Base-by-base conservation (phyloP, 2,329 filamentous ascomycete species). In the Sclerotinia minor region DNA sequence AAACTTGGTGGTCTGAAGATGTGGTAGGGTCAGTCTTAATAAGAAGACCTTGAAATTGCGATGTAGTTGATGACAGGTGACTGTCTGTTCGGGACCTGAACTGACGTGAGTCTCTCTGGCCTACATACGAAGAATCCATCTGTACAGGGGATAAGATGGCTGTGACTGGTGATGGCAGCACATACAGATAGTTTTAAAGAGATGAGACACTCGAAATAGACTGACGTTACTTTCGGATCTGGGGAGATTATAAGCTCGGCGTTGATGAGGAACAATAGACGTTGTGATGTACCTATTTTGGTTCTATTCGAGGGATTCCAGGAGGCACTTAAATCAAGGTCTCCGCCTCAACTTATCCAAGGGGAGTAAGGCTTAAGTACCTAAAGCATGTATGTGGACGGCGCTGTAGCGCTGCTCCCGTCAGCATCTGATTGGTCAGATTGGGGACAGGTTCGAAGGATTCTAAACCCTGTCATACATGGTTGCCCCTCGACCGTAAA, bases 121-220 rank as follows among this genome's bases (percentile, higher is more conserved):
- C 72, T 74, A 76, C 74, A 76, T 75, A 76, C 69, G 70, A 71
- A 70, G 71, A 71, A 69, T 76, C 75, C 75, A 77, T 76, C 65
- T 73, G 64, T 66, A 63, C 66, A 68, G 38, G 67, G 67, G 35
- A 69, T 66, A 64, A 69, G 71, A 67, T 70, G 73, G 75, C 74
- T 75, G 74, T 73, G 72, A 74, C 66, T 71, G 69, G 70, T 74
- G 71, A 73, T 69, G 69, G 73, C 72, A 65, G 38, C 67, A 68
- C 67, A 57, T 68, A 68, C 67, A 67, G 63, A 68, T 68, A 59
- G 55, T 61, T 72, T 64, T 67, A 57, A 67, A 67, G 66, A 69
- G 64, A 71, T 69, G 68, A 67, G 69, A 54, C 38, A 67, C 67
- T 68, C 26, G 26, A 68, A 66, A 65, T 68, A 65, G 67, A 68